A percentile compares a stretch with the other conserved stretches of the same genome.
phyloP scores from a whole-genome alignment of 2,329 filamentous ascomycete genomes.

The Beauveria brongniartii region DNA sequence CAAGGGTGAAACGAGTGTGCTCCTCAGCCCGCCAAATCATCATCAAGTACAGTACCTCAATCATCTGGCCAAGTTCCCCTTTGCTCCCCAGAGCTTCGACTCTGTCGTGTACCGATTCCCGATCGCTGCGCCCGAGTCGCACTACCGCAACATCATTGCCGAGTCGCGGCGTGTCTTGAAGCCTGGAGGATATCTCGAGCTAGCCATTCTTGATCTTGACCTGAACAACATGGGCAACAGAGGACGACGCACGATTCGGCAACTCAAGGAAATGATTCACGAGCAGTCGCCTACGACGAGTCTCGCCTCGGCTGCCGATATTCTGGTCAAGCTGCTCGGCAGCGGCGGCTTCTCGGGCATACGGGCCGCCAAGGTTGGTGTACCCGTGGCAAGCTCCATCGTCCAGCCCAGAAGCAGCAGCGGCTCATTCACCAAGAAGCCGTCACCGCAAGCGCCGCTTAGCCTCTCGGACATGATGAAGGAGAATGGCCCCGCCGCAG shows the following conservation, averaged over 20 bases:
- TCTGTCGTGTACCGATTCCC: slow-evolving; percentile 73
- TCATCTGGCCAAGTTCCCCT: slow-evolving; percentile 61
- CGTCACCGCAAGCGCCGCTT: slow-evolving; percentile 36
- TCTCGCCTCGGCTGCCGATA: slow-evolving; percentile 51
- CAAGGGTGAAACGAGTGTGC: slow-evolving; percentile 37
- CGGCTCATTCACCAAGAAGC: slow-evolving; percentile 12
- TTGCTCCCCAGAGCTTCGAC: slow-evolving; percentile 66
- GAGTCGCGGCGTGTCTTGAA: slow-evolving; percentile 72
- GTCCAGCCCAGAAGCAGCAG: slow-evolving; percentile 20
- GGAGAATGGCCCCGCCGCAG: slow-evolving; percentile 59
- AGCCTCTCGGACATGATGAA: slow-evolving; percentile 65
- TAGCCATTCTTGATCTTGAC: slow-evolving; percentile 70
- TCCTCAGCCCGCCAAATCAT: slow-evolving; percentile 58
- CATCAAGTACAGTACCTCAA: slow-evolving; percentile 64
- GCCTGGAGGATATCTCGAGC: slow-evolving; percentile 70
- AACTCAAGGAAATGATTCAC: slow-evolving; percentile 63
- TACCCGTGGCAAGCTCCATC: slow-evolving; percentile 57
- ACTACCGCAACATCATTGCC: slow-evolving; percentile 62
- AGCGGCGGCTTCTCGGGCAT: slow-evolving; percentile 62
- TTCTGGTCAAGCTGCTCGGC: slow-evolving; percentile 58
- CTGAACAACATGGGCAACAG: slow-evolving; percentile 74
- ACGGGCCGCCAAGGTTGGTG: slow-evolving; percentile 68
- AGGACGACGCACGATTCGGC: slow-evolving; percentile 59
- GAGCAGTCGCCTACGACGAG: slow-evolving; percentile 50
- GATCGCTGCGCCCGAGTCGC: slow-evolving; percentile 55